These are phyloP conservation scores for Cryphonectria nitschkei DNA, from an alignment of 2,329 filamentous ascomycete genomes.

Conservation along the genomic window DNA sequence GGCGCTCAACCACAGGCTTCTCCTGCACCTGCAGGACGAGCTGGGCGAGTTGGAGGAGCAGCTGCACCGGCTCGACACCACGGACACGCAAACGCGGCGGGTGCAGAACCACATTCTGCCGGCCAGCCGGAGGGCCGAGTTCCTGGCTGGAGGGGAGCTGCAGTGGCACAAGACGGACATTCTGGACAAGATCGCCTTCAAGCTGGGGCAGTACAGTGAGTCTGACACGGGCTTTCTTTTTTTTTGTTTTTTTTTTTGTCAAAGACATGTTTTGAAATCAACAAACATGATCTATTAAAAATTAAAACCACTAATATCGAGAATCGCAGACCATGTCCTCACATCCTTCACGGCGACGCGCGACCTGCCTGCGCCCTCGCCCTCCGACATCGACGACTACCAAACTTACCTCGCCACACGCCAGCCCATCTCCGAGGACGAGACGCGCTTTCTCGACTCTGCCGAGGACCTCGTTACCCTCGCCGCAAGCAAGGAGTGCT, in stretches of 20 bases:
- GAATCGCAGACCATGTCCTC: constrained; percentile 57
- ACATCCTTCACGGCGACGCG: constrained; percentile 60
- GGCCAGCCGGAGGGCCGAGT: constrained; percentile 63
- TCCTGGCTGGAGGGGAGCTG: constrained; percentile 57
- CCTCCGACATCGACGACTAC: constrained; percentile 51
- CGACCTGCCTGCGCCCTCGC: constrained; percentile 51
- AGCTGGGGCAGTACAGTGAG: constrained; percentile 71
- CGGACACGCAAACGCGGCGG: constrained; percentile 53
- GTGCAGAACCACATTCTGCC: constrained; percentile 52
- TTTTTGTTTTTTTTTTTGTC: neutral
- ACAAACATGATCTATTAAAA: too few species aligned
- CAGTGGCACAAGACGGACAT: constrained; percentile 64
- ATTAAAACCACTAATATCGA: too few species aligned
- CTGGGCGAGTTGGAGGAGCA: constrained; percentile 80
- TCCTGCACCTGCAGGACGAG: constrained; percentile 86
- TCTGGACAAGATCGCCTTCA: constrained; percentile 65
- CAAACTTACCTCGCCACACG: constrained; percentile 56
- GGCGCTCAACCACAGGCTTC: constrained; percentile 76
- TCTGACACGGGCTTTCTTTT: neutral
- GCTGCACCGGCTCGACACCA: constrained; percentile 68
- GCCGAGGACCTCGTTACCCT: constrained; percentile 58
- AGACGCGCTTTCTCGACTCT: constrained; percentile 62
- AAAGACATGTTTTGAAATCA: neutral
- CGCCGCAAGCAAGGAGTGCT: constrained; percentile 22
- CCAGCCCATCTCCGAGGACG: constrained; percentile 58